A percentile compares a stretch with the other conserved stretches of the same genome.
Evolutionary conservation across 2,329 filamentous ascomycete species (phyloP).

Genomic region (Dryadomyces quercus-mongolicae): DNA sequence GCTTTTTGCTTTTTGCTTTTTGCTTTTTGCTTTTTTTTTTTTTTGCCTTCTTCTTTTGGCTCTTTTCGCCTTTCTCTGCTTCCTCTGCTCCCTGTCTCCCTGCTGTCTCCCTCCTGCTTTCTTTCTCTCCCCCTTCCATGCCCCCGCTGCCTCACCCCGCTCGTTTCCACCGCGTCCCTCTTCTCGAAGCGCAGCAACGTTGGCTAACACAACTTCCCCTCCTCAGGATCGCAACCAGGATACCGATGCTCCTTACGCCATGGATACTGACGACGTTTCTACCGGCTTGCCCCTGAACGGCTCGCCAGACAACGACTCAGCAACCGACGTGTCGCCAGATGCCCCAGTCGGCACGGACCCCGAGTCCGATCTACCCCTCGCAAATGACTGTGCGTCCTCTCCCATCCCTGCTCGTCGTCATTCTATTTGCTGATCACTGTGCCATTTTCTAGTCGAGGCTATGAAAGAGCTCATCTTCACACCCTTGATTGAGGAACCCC

Average conservation of each 20-base stretch:
- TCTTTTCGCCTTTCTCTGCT: neutral
- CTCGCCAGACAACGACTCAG: constrained; percentile 33
- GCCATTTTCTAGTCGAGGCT: constrained; percentile 50
- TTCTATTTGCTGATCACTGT: neutral
- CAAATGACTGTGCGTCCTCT: constrained; percentile 37
- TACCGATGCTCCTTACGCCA: constrained; percentile 41
- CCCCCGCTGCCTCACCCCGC: neutral
- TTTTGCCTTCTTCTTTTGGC: neutral
- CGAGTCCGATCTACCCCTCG: constrained; percentile 34
- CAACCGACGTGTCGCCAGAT: constrained; percentile 44
- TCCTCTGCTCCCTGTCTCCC: neutral
- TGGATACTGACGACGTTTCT: constrained; percentile 40
- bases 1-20: neutral
- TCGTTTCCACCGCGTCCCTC: neutral
- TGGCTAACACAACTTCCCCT: constrained; percentile 18
- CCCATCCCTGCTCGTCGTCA: neutral
- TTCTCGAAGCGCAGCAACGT: neutral
- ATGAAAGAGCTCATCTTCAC: constrained; percentile 74
- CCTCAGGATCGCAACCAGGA: constrained; percentile 27
- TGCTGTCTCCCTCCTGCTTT: neutral
- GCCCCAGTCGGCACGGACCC: constrained; percentile 35
- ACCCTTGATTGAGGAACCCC: constrained; percentile 61
- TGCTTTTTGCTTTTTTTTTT: neutral
- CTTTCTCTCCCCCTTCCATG: neutral
- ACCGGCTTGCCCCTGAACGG: constrained; percentile 29